These are phyloP conservation scores for Trichoderma polysporum DNA, from an alignment of 2,329 filamentous ascomycete species.

Conservation along the genomic window DNA sequence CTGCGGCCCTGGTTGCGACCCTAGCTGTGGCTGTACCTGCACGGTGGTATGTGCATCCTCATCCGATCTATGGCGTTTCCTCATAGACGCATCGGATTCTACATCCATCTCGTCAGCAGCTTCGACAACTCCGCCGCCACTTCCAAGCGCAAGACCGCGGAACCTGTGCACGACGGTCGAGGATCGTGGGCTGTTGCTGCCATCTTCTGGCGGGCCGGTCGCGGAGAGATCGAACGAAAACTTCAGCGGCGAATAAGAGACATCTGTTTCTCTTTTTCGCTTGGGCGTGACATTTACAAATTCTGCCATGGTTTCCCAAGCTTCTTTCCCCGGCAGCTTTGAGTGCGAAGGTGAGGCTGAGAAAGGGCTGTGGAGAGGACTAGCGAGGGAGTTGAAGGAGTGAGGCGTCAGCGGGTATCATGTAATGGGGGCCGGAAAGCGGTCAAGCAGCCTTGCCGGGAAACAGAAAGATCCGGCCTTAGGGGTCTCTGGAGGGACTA, in stretches of 20 bases:
- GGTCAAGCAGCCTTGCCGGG: slow-evolving; percentile 9
- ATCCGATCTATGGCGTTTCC: slow-evolving; percentile 42
- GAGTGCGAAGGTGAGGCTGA: neutral
- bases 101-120: slow-evolving; percentile 29
- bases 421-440: slow-evolving; percentile 4
- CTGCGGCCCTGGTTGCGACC: neutral
- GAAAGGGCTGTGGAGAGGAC: neutral
- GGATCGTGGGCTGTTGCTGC: slow-evolving; percentile 53
- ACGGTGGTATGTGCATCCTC: slow-evolving; percentile 32
- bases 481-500: neutral
- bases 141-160: slow-evolving; percentile 48
- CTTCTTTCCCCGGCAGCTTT: neutral
- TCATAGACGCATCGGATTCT: slow-evolving; percentile 33
- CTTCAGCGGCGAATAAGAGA: slow-evolving; percentile 35
- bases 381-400: neutral
- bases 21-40: neutral
- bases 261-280: slow-evolving; percentile 45
- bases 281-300: slow-evolving; percentile 41
- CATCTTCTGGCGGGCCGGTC: slow-evolving; percentile 42
- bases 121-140: slow-evolving; percentile 46
- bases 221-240: slow-evolving; percentile 48
- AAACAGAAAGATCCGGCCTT: neutral
- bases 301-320: slow-evolving; percentile 19
- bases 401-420: neutral
- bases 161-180: slow-evolving; percentile 51